Evolutionary conservation across 1,284 basidiomycete genomes (phyloP), one percentile per base, ranked within the genome.

Genomic region (Vanrija sp.): DNA sequence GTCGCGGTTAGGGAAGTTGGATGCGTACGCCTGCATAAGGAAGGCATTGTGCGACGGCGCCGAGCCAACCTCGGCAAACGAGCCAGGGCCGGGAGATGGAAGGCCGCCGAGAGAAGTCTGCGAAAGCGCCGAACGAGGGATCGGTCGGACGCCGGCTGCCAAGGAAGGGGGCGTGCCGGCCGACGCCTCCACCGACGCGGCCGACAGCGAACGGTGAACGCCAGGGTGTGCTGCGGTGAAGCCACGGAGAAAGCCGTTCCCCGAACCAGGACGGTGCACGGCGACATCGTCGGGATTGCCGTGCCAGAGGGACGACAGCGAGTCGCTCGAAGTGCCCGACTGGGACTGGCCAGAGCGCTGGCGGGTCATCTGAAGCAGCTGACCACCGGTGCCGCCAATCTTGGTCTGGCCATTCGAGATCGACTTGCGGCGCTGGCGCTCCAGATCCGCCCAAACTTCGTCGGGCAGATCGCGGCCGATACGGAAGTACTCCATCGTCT

Each of bases 401-500:
- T 24, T 43, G n/a, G 27, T 18, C 18, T 36, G 51, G 6, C 36
- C 20, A 9, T 45, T 46, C 23, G 46, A 49, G 63, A 69, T 59
- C 8, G 68, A 70, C 14, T 56, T 57, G 47, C 71, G 57, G 44
- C 71, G 51, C 47, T 67, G 64, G 18, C 65, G 61, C 25, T 67
- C 54, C 15, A 66, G 49, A 25, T 69, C 69, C 27, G 62, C 51
- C 72, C 70, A 74, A 4, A 67, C 68, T 18, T 64, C 61, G 36
- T 74, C 69, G 15, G 70, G 63, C 8, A 59, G 60, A 47, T 68
- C 64, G 20, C 68, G 64, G 15, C 58, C 50, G 38, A 71, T 60
- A 22, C 67, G 56, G 60, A 71, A 72, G 53, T 65, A 72, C 12
- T 66, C 68, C 52, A 70, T 61, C 9, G 56, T 61, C 38, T 67